Evolutionary conservation across 2,329 filamentous ascomycete genomes (phyloP).

Genomic region (Fusarium sp.): DNA sequence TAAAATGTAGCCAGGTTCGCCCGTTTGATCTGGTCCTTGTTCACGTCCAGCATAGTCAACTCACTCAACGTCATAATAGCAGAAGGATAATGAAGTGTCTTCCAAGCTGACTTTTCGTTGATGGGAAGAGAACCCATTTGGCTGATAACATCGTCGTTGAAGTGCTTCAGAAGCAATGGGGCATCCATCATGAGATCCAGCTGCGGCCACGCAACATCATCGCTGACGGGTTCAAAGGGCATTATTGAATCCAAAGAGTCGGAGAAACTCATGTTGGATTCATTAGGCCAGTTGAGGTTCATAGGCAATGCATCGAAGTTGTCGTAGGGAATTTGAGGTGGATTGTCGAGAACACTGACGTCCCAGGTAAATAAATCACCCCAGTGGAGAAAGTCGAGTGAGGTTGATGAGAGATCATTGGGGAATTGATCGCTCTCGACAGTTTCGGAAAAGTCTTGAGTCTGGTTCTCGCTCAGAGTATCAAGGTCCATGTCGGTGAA

Average conservation of each 20-base stretch:
- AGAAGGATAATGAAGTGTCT: conserved; percentile 30
- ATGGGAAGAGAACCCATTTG: conserved; percentile 40
- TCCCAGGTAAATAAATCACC: conserved; percentile 39
- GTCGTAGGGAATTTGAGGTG: conserved; percentile 14
- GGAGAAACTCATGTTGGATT: conserved; percentile 11
- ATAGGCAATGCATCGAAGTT: conserved; percentile 8
- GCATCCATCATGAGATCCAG: conserved; percentile 35
- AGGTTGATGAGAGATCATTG: not conserved
- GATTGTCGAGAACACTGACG: conserved; percentile 32
- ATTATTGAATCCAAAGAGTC: conserved; percentile 6
- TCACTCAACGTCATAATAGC: conserved; percentile 38
- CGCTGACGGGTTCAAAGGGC: not conserved
- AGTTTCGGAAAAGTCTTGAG: conserved; percentile 6
- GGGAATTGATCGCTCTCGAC: not conserved
- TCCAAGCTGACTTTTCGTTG: conserved; percentile 40
- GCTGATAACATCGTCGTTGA: conserved; percentile 38
- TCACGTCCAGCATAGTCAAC: conserved; percentile 28
- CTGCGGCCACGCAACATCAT: conserved; percentile 27
- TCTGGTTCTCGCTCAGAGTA: conserved; percentile 7
- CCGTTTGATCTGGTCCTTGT: conserved; percentile 31
- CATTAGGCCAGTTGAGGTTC: conserved; percentile 19
- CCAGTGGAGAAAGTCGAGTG: conserved; percentile 35
- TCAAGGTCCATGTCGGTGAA: conserved; percentile 22
- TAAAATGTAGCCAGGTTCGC: conserved; percentile 33
- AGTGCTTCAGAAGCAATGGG: conserved; percentile 27